Evolutionary conservation across 768 basidiomycete species (phyloP).

Genomic region (Royoungia palumana): DNA sequence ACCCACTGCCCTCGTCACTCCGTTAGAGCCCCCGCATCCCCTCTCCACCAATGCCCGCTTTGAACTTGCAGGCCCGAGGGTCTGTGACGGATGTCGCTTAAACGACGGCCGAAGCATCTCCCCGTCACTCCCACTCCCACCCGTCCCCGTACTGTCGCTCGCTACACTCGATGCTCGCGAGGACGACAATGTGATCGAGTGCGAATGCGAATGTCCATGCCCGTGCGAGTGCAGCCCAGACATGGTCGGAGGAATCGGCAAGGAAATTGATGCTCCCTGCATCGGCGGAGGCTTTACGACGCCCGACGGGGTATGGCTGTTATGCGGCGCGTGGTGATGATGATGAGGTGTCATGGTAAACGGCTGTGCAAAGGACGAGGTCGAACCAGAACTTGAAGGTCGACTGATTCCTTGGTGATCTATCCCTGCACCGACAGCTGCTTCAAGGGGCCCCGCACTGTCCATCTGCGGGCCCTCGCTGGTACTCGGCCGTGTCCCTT

Average conservation of each 20-base stretch:
- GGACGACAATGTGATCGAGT: slow-evolving; percentile 6
- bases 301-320: slow-evolving; percentile 4
- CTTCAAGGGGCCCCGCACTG: neutral
- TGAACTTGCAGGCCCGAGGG: slow-evolving; percentile 55
- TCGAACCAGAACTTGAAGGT: slow-evolving; percentile 37
- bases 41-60: slow-evolving; percentile 50
- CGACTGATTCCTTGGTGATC: slow-evolving; percentile 30
- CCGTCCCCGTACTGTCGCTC: slow-evolving; percentile 31
- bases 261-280: slow-evolving; percentile 31
- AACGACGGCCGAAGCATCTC: slow-evolving; percentile 55
- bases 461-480: slow-evolving; percentile 19
- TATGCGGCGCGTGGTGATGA: neutral
- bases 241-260: slow-evolving; percentile 30
- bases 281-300: slow-evolving; percentile 25
- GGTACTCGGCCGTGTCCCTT: slow-evolving; percentile 20
- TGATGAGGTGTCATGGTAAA: slow-evolving; percentile 30
- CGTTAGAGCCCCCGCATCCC: slow-evolving; percentile 13
- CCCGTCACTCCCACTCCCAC: slow-evolving; percentile 31
- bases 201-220: neutral
- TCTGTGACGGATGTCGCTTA: slow-evolving; percentile 72
- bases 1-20: slow-evolving; percentile 3
- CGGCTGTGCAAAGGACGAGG: slow-evolving; percentile 41
- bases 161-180: slow-evolving; percentile 30
- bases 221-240: slow-evolving; percentile 8
- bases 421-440: neutral